Evolutionary conservation across 768 basidiomycete species (phyloP).

Genomic region (Mycena leptocephala): DNA sequence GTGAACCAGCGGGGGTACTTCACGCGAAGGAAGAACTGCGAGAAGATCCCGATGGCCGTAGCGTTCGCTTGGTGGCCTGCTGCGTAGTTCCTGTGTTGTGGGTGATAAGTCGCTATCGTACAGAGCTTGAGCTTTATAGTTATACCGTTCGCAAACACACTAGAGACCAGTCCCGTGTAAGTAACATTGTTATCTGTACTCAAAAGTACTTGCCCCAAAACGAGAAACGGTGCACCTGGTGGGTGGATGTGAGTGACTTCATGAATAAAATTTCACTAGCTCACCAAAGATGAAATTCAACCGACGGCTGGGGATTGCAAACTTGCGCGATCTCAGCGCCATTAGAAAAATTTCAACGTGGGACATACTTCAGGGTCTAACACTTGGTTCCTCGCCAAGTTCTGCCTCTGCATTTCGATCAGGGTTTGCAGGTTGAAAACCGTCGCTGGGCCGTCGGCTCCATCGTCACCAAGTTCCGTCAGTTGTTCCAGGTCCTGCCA

Average conservation of each 20-base stretch:
- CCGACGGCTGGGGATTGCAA: constrained; percentile 8
- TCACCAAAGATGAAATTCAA: background rate
- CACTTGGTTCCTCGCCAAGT: background rate
- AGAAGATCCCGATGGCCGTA: constrained; percentile 33
- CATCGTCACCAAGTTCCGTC: constrained; percentile 11
- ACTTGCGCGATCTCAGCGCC: background rate
- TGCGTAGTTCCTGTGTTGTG: constrained; percentile 28
- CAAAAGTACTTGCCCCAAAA: constrained; percentile 4
- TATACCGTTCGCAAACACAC: constrained; percentile 32
- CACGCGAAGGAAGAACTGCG: constrained; percentile 46
- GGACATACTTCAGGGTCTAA: constrained; percentile 2
- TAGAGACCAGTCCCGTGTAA: background rate
- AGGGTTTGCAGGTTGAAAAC: constrained; percentile 19
- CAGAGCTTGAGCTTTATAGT: constrained; percentile 2
- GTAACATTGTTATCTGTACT: background rate
- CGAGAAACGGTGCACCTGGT: constrained; percentile 8
- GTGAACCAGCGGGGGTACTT: too few relatives aligned
- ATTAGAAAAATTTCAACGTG: background rate
- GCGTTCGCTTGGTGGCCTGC: constrained; percentile 21
- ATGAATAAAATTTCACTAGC: constrained; percentile 7
- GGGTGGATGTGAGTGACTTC: background rate
- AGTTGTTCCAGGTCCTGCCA: constrained; percentile 6
- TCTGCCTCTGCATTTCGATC: background rate
- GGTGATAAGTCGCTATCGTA: constrained; percentile 1
- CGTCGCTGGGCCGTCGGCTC: constrained; percentile 8